Percentiles rank a stretch among this genome's conserved stretches.
phyloP scores from a whole-genome alignment of 129 eudicot genomes.

The Escallonia herrerae region DNA sequence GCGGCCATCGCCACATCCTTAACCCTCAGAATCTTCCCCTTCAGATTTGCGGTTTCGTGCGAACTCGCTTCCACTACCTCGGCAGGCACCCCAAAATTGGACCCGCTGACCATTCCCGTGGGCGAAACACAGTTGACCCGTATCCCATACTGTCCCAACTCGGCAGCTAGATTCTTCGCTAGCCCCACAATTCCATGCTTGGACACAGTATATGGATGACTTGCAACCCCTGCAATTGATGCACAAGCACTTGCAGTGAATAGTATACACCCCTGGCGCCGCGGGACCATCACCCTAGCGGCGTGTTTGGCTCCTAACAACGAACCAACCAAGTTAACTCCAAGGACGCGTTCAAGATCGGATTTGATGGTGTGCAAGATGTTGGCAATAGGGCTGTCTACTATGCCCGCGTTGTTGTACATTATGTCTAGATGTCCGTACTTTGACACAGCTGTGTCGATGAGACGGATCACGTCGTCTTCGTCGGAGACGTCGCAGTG shows the following conservation, averaged over 20 bases:
- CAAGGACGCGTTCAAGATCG: too few relatives aligned
- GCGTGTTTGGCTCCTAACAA: too few relatives aligned
- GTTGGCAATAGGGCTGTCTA: not conserved
- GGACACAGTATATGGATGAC: slow-evolving; percentile 25
- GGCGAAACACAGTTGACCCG: slow-evolving; percentile 39
- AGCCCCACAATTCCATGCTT: slow-evolving; percentile 33
- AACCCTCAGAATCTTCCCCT: too few relatives aligned
- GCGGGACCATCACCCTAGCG: too few relatives aligned
- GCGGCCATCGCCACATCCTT: too few relatives aligned
- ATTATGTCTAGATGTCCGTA: not conserved
- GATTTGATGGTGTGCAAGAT: too few relatives aligned
- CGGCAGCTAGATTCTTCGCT: not conserved
- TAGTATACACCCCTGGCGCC: not conserved
- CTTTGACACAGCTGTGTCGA: not conserved
- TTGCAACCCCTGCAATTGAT: slow-evolving; percentile 6
- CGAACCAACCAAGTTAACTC: too few relatives aligned
- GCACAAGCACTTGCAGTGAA: slow-evolving; percentile 25
- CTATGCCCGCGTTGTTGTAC: not conserved
- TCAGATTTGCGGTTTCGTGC: too few relatives aligned
- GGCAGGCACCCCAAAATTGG: too few relatives aligned
- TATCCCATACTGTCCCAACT: slow-evolving; percentile 22
- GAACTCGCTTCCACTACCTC: too few relatives aligned
- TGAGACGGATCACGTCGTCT: not conserved
- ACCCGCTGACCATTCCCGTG: too few relatives aligned
- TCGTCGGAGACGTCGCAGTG: not conserved